Base-by-base conservation (phyloP, 805 yeast species). In the Debaryomyces maramus region DNA sequence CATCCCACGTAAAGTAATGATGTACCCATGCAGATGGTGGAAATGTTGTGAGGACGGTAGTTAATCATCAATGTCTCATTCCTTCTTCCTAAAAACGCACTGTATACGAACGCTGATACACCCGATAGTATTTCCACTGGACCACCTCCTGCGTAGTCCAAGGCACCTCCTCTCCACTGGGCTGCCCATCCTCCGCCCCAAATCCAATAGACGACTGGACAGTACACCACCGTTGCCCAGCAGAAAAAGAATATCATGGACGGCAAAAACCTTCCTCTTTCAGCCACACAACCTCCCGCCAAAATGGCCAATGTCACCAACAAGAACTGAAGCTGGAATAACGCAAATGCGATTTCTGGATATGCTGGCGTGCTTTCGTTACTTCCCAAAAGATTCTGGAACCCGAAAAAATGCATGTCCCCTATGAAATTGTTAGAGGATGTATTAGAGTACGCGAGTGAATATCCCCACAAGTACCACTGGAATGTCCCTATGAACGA, bases 381-480 rank as follows among this genome's bases (percentile, higher is more conserved):
- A 56, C 45, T 70, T 55, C 46, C 82, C 73, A 55, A 81, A 70
- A 88, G 79, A 58, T 85, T 75, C 56, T 85, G 77, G 56, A 88
- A 80, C 4, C 96, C 98, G 63, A 90, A 87, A 33, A 81, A 75
- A 51, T 81, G 82, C 51, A 91, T 64, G 60, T 91, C 83, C 5
- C 99, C 99, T 51, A 91, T 91, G 60, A 83, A 93, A 32, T 83
- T 80, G 62, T 90, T 89, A 23, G 83, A 69, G 2, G 96, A 88
- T 0, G 85, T 77, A n/a, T 73, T 53, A 0, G 91, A 80, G 55
- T 93, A 89, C 3, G 98, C 95, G 31, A 91, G 65, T 0, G 97
- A 88, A 60, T 88, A 90, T n/a, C 97, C 97, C 97, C 98, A 93
- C 59, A 91, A 88, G 63, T 89, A 91, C 98, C 98, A 91, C 59